These are phyloP conservation scores for Ophiocordyceps camponoti-floridani DNA, from an alignment of 2,329 filamentous ascomycete species.

Conservation along the genomic window DNA sequence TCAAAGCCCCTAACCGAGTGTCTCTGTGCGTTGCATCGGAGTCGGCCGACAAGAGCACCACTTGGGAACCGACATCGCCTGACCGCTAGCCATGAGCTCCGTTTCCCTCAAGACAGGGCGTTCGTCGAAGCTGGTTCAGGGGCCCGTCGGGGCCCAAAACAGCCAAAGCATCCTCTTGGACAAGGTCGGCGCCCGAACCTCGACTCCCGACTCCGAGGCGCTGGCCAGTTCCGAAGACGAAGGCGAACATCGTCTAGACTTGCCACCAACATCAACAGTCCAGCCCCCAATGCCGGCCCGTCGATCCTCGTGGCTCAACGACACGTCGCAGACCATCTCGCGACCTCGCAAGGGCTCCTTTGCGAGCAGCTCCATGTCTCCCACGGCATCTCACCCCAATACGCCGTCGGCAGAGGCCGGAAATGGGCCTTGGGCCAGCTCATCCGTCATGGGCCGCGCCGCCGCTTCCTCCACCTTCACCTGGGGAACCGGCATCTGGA, in stretches of 20 bases:
- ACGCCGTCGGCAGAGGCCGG: slow-evolving; percentile 54
- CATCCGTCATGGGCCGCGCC: slow-evolving; percentile 29
- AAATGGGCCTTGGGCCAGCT: slow-evolving; percentile 32
- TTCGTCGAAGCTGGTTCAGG: slow-evolving; percentile 31
- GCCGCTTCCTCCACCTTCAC: slow-evolving; percentile 36
- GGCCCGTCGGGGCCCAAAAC: slow-evolving; percentile 28
- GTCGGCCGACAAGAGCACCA: background rate
- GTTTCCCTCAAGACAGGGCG: slow-evolving; percentile 29
- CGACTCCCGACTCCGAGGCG: slow-evolving; percentile 87
- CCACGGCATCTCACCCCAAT: slow-evolving; percentile 61
- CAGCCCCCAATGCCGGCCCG: slow-evolving; percentile 45
- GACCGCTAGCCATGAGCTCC: slow-evolving; percentile 27
- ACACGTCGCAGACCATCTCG: slow-evolving; percentile 46
- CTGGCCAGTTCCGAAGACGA: slow-evolving; percentile 92
- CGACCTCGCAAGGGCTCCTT: slow-evolving; percentile 62
- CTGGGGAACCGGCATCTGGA: slow-evolving; percentile 76
- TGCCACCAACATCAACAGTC: slow-evolving; percentile 18
- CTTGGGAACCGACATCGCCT: background rate
- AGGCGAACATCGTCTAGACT: slow-evolving; percentile 45
- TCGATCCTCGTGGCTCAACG: slow-evolving; percentile 73
- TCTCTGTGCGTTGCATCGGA: background rate
- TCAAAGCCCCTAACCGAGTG: background rate
- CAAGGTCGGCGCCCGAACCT: slow-evolving; percentile 61
- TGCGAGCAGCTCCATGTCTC: slow-evolving; percentile 58
- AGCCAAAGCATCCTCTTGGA: slow-evolving; percentile 53